phyloP scores from a whole-genome alignment of 2,329 filamentous ascomycete genomes.

The Botrytis aclada region DNA sequence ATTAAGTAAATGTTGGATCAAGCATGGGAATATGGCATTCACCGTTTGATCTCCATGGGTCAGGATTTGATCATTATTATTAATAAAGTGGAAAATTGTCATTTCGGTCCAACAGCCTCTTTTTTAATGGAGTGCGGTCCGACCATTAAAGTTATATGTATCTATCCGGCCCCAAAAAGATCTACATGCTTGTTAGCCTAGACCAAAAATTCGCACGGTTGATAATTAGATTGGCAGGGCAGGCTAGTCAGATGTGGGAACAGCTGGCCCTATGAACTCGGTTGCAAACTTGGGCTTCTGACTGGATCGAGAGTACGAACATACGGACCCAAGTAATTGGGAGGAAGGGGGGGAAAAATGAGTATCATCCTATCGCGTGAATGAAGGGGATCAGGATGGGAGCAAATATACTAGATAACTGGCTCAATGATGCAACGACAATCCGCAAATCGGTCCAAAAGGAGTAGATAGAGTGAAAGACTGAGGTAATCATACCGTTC shows the following conservation, averaged over 20 bases:
- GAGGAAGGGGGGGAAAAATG: slow-evolving; percentile 6
- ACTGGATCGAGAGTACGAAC: slow-evolving; percentile 10
- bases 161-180: slow-evolving; percentile 2
- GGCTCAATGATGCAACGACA: background rate
- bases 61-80: background rate
- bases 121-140: slow-evolving; percentile 6
- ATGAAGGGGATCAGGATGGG: background rate
- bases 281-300: slow-evolving; percentile 5
- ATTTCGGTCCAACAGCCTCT: background rate
- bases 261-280: slow-evolving; percentile 17
- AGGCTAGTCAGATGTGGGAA: slow-evolving; percentile 2
- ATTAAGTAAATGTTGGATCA: background rate
- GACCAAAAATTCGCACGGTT: slow-evolving; percentile 6
- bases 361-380: background rate
- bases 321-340: slow-evolving; percentile 4
- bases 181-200: slow-evolving; percentile 1
- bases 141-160: slow-evolving; percentile 7
- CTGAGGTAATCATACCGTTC: background rate
- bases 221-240: slow-evolving; percentile 9
- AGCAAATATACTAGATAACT: background rate
- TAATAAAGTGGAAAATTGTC: slow-evolving; percentile 7
- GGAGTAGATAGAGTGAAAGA: background rate
- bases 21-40: background rate
- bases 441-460: slow-evolving; percentile 1
- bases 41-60: background rate